phyloP scores from a whole-genome alignment of 139 green algal species.

The Picochlorum costavermella region DNA sequence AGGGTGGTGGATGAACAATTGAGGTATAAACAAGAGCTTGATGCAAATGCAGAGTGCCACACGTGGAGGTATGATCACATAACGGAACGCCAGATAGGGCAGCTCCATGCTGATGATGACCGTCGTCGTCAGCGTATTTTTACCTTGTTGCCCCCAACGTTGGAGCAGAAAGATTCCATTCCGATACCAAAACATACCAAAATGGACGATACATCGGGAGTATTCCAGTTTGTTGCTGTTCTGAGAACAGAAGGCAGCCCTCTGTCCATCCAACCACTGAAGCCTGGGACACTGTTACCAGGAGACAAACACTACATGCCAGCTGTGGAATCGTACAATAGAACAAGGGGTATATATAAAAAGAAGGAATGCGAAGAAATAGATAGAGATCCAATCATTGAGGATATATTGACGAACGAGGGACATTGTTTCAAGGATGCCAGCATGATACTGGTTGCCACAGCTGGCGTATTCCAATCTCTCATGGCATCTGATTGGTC shows the following conservation, averaged over 20 bases:
- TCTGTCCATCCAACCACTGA: too few species aligned
- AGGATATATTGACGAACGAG: too few species aligned
- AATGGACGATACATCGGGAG: not conserved
- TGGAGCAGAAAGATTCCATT: not conserved
- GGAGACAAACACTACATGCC: not conserved
- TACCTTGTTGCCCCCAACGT: not conserved
- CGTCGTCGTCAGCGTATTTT: not conserved
- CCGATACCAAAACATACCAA: not conserved
- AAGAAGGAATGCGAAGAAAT: too few species aligned
- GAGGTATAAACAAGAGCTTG: not conserved
- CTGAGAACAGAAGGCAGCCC: not conserved
- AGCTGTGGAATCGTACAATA: not conserved
- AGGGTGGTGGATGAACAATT: not conserved
- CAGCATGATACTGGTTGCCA: too few species aligned
- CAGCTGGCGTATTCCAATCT: too few species aligned
- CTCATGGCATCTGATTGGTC: too few species aligned
- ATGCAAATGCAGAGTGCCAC: not conserved
- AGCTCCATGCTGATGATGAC: slow-evolving; percentile 19
- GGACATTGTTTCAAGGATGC: too few species aligned
- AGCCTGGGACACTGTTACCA: not conserved
- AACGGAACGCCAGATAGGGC: slow-evolving; percentile 16
- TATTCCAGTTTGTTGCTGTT: not conserved
- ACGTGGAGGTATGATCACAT: not conserved
- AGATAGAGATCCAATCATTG: too few species aligned
- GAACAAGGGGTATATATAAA: too few species aligned